Base-by-base conservation (phyloP, 164 flowering plant species). In the Chimonanthus praecox region DNA sequence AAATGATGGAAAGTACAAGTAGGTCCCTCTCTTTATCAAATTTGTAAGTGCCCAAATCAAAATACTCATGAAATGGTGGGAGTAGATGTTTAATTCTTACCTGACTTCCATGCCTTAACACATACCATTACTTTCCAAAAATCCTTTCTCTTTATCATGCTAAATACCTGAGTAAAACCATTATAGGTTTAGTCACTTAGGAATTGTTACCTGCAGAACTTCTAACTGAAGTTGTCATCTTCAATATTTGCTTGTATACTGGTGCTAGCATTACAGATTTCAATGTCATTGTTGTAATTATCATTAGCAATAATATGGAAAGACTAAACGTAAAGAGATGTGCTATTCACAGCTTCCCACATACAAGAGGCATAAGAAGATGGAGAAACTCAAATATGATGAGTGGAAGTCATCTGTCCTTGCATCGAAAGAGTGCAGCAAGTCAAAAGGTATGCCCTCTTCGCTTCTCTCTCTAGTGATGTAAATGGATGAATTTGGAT, bases 361-460 rank as follows among this genome's bases (percentile, higher is more conserved):
- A 67, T 84, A 90, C 84, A 92, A 92, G 82, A 79, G 77, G 76
- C 88, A 83, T 3, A 95, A 95, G 70, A 76, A 61, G 61, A 78
- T 71, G 77, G 89, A 89, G 44, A 83, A 90, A 60, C 81, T 18
- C 54, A 86, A 80, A 20, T 93, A 92, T 51, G 84, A 92, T 20
- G 84, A 88, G 7, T 95, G 99, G 98, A 95, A 88, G 81, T 85
- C 97, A 10, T 73, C 89, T 50, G 97, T 93, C 10, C 10, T 89
- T 21, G 80, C 82, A 67, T 87, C 97, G 13, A 93, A 88, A 60
- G 83, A 86, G 15, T 70, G 78, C 58, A 83, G 16, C 78, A 87
- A 85, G 63, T 58, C 74, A 60, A 77, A 85, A 84, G 94, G 91
- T 88, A 47, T 7, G 43, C 44, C 20, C 33, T 21, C 62, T 13